Percentiles rank a stretch among this genome's conserved stretches.
Evolutionary conservation across 768 basidiomycete species (phyloP).

Genomic region (Amanita polypyramis): DNA sequence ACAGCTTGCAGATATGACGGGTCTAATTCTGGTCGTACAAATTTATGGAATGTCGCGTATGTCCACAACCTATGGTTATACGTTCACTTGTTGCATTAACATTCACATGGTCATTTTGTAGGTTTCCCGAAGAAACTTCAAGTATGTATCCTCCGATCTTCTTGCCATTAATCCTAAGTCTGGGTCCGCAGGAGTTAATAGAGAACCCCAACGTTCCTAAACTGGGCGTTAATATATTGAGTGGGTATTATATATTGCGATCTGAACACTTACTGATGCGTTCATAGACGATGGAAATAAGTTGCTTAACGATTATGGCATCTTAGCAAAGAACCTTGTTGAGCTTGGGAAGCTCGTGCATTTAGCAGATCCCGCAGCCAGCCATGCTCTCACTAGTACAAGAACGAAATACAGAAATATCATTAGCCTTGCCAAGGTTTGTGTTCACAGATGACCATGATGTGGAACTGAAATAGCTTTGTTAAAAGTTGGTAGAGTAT

Average conservation of each 20-base stretch:
- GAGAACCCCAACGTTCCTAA: conserved; percentile 21
- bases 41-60: conserved; percentile 20
- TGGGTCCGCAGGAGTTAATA: conserved; percentile 17
- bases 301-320: conserved; percentile 27
- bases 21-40: conserved; percentile 23
- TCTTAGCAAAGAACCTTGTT: conserved; percentile 22
- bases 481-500: conserved; percentile 18
- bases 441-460: not conserved
- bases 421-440: conserved; percentile 23
- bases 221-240: conserved; percentile 23
- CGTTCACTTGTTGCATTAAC: not conserved
- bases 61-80: conserved; percentile 6
- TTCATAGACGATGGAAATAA: conserved; percentile 26
- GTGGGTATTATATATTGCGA: conserved; percentile 9
- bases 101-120: conserved; percentile 4
- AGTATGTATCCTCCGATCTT: conserved; percentile 4
- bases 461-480: not conserved
- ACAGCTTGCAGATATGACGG: conserved; percentile 20
- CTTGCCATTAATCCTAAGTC: not conserved
- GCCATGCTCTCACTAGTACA: not conserved
- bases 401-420: conserved; percentile 16
- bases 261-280: not conserved
- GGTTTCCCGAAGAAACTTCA: conserved; percentile 22
- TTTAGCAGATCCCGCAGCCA: conserved; percentile 18
- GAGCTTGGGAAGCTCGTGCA: conserved; percentile 24